Evolutionary conservation across 345 rosid species (phyloP).

Genomic region (Hibiscus trionum): DNA sequence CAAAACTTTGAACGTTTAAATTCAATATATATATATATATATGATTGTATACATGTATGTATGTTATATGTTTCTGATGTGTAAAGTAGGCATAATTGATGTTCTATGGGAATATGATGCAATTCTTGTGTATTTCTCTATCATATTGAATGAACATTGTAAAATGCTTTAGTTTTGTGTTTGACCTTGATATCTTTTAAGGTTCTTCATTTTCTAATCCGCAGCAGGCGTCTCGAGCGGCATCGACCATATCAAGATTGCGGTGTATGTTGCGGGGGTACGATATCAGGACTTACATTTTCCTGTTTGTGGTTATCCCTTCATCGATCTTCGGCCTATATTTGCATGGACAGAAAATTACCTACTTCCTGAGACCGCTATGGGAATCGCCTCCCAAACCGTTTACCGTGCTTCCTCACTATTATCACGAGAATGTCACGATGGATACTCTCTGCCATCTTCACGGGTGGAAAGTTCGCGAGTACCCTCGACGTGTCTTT

Average conservation of each 20-base stretch:
- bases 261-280: slow-evolving; percentile 48
- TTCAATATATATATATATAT: too few relatives aligned
- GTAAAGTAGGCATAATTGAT: neutral
- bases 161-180: neutral
- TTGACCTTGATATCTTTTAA: slow-evolving; percentile 8
- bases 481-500: slow-evolving; percentile 70
- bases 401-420: slow-evolving; percentile 58
- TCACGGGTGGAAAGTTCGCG: slow-evolving; percentile 83
- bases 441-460: slow-evolving; percentile 72
- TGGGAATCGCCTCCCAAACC: slow-evolving; percentile 69
- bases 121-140: neutral
- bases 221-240: slow-evolving; percentile 39
- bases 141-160: neutral
- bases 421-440: slow-evolving; percentile 59
- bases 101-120: neutral
- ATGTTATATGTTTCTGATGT: neutral
- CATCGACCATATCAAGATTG: slow-evolving; percentile 44
- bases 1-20: too few relatives aligned
- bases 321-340: slow-evolving; percentile 32
- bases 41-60: neutral
- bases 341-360: slow-evolving; percentile 57
- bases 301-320: slow-evolving; percentile 37
- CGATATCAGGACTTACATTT: slow-evolving; percentile 35
- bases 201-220: slow-evolving; percentile 9
- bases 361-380: slow-evolving; percentile 60